Conservation (phyloP, 2,329 filamentous ascomycete genomes). For the Sarocladiaceae sp. region DNA sequence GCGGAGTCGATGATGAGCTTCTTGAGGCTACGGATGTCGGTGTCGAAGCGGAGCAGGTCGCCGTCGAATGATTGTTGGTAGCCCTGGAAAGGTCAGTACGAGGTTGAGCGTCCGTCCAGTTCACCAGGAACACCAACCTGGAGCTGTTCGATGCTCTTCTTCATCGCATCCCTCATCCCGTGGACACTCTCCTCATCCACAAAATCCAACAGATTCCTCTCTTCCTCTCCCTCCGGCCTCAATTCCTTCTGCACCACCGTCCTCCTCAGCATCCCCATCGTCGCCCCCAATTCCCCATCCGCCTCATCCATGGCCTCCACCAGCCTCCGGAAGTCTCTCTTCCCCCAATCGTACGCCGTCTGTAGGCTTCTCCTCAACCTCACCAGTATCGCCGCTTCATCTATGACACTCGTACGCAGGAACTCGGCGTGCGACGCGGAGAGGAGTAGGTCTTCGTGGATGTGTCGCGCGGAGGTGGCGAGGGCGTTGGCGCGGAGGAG, state of each 20-base stretch:
- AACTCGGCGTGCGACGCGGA: conserved; percentile 66
- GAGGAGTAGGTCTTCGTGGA: conserved; percentile 73
- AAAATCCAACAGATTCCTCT: conserved; percentile 64
- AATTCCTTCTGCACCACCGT: conserved; percentile 60
- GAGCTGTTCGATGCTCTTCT: conserved; percentile 63
- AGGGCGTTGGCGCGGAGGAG: conserved; percentile 85
- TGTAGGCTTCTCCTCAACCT: conserved; percentile 46
- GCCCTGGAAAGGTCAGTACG: conserved; percentile 30
- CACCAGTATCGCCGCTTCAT: conserved; percentile 47
- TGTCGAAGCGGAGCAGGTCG: conserved; percentile 68
- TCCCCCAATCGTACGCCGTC: conserved; percentile 50
- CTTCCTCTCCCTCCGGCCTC: conserved; percentile 50
- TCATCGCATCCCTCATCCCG: conserved; percentile 58
- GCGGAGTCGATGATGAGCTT: conserved; percentile 42
- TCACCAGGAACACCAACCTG: conserved; percentile 40
- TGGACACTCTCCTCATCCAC: conserved; percentile 67
- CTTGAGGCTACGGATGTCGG: conserved; percentile 61
- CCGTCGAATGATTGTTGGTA: conserved; percentile 70
- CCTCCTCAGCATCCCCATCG: conserved; percentile 57
- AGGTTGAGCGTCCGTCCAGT: background rate
- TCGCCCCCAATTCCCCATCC: conserved; percentile 57
- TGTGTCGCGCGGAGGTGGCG: conserved; percentile 65
- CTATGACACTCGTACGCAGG: conserved; percentile 53
- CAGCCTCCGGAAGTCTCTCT: conserved; percentile 54
- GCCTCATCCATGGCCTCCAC: conserved; percentile 61